Evolutionary conservation across 2,329 filamentous ascomycete species (phyloP), one percentile per base, ranked within the genome.

Genomic region (Cladophialophora exuberans): DNA sequence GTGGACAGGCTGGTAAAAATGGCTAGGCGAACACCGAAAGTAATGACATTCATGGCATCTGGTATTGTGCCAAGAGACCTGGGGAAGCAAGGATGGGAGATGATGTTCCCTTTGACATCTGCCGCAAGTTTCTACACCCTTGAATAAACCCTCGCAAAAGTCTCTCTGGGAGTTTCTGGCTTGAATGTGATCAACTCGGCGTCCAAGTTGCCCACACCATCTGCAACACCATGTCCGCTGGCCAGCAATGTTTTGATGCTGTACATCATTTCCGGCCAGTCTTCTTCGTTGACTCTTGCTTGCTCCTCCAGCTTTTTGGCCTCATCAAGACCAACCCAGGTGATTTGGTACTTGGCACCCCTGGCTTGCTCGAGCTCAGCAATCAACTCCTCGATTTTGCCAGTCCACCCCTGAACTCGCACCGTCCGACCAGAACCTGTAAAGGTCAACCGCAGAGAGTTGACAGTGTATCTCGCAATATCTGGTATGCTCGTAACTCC

Each of bases 321-420:
- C 52, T 25, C 52, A 11, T 20, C 23, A 20, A 48, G 25, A 35
- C 33, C 51, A 13, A 11, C 18, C 51, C 51, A 54, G 20, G 35
- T 54, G 33, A 54, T 18, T 20, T 31, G 10, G 18, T 54, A 54
- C n/a, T 47, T 42, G 17, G 48, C 51, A 0, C 35, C 15, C 15
- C 51, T 41, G 5, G 31, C 33, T 25, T 47, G 30, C 41, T 54
- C 51, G 13, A 54, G 22, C 20, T 48, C 51, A 15, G 18, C 25
- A 3, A 54, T 54, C 42, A 54, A 18, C 18, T 41, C 51, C 23
- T 54, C 51, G 7, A 54, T 9, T 18, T 48, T 54, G 43, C 51
- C 51, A 10, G 51, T 54, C 51, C 51, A 54, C n/a, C 51, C 51
- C 41, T 54, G 51, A n/a, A 54, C 43, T 28, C 51, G 25, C 51